Conservation (phyloP, 257 asterid genomes). For the Solanum dulcamara region DNA sequence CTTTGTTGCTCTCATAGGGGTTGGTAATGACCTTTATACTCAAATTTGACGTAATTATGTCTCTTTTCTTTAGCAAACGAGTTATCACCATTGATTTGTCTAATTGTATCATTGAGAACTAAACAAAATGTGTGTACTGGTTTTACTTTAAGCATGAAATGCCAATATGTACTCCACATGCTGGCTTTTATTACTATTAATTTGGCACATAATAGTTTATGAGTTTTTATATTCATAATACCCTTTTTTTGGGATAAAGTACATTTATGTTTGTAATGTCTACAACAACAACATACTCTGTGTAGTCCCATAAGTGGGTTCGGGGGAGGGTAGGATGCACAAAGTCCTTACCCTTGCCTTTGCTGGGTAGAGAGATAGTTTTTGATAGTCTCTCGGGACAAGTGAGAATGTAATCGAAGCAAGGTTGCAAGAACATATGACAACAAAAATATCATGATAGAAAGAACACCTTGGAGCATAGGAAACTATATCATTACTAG, state of each 20-base stretch:
- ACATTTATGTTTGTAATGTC: not conserved
- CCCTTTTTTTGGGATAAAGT: not conserved
- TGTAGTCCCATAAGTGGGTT: not conserved
- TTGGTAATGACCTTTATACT: constrained; percentile 51
- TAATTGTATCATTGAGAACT: not conserved
- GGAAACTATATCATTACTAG: not conserved
- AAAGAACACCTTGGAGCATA: not conserved
- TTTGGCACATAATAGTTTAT: not conserved
- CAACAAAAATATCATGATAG: not conserved
- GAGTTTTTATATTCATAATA: not conserved
- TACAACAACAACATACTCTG: not conserved
- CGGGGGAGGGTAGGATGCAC: not conserved
- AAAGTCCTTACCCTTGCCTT: not conserved
- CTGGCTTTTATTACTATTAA: not conserved
- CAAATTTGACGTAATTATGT: not conserved
- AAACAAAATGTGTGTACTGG: not conserved
- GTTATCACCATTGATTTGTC: not conserved
- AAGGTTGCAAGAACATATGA: not conserved
- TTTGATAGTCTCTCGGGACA: not conserved
- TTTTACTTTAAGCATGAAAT: not conserved
- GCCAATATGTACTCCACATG: not conserved
- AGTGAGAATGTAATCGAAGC: not conserved
- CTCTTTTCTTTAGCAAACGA: not conserved
- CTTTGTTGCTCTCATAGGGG: constrained; percentile 92
- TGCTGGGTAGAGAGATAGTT: not conserved